Evolutionary conservation across 768 basidiomycete species (phyloP).

Genomic region (Boletus tylopilopsis): DNA sequence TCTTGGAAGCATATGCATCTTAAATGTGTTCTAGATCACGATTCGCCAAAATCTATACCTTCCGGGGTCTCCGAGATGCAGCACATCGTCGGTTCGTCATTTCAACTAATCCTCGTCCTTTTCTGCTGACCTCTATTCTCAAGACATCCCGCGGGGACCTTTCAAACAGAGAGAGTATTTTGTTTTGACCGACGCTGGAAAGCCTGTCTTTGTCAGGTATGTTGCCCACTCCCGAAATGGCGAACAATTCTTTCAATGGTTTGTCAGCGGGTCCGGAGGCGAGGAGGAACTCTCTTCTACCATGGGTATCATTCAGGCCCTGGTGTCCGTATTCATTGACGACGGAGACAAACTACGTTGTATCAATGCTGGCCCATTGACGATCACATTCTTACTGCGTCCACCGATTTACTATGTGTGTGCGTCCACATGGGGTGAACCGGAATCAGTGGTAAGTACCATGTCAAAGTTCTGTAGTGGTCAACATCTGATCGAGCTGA

Average conservation of each 20-base stretch:
- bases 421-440: slow-evolving; percentile 91
- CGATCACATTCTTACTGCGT: slow-evolving; percentile 84
- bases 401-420: slow-evolving; percentile 91
- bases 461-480: background rate
- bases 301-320: slow-evolving; percentile 91
- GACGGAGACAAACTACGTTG: slow-evolving; percentile 83
- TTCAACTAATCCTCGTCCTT: background rate
- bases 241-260: background rate
- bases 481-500: slow-evolving; percentile 31
- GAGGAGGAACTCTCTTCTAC: slow-evolving; percentile 68
- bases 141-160: slow-evolving; percentile 16
- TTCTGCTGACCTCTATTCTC: slow-evolving; percentile 2
- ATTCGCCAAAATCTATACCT: slow-evolving; percentile 10
- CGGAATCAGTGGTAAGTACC: slow-evolving; percentile 84
- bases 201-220: slow-evolving; percentile 93
- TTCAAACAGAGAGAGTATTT: slow-evolving; percentile 76
- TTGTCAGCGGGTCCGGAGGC: slow-evolving; percentile 45
- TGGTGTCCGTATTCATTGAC: slow-evolving; percentile 94
- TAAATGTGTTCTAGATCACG: slow-evolving; percentile 10
- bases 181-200: slow-evolving; percentile 91
- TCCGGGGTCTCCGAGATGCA: slow-evolving; percentile 36
- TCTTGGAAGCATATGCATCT: slow-evolving; percentile 9
- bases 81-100: slow-evolving; percentile 16
- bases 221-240: slow-evolving; percentile 9
- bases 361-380: slow-evolving; percentile 76